Conservation (phyloP, 2,329 filamentous ascomycete species). For the Cephalotrichum gorgonifer region DNA sequence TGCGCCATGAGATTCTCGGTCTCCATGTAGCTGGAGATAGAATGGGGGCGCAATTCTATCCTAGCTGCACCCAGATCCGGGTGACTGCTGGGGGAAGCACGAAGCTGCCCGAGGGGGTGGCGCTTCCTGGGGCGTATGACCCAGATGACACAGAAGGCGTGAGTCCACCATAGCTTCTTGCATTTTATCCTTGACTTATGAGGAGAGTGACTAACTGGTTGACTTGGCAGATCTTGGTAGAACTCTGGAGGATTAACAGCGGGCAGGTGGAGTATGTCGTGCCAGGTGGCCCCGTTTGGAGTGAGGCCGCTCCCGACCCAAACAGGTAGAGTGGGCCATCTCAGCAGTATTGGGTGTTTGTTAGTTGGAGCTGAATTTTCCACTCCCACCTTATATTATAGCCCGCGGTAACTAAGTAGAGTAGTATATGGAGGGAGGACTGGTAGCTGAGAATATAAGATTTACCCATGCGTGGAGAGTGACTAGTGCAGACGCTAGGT, state of each 20-base stretch:
- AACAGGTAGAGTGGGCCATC: no score
- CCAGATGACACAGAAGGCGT: background rate
- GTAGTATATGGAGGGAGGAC: no score
- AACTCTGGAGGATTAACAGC: background rate
- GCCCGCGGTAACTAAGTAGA: no score
- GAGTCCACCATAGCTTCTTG: no score
- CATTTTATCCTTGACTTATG: no score
- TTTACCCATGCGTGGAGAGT: no score
- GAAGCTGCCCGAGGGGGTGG: background rate
- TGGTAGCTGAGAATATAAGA: no score
- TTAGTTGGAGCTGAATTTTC: no score
- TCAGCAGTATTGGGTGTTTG: no score
- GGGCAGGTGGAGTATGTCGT: background rate
- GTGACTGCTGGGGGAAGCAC: background rate
- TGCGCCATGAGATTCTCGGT: slow-evolving; percentile 45
- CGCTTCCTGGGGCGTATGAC: slow-evolving; percentile 1
- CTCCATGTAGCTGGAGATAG: slow-evolving; percentile 29
- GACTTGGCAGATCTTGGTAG: background rate
- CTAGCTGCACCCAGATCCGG: slow-evolving; percentile 4
- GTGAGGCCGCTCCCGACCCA: background rate
- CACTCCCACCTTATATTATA: no score
- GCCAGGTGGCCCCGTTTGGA: slow-evolving; percentile 1
- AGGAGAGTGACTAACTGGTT: no score
- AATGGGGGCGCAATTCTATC: slow-evolving; percentile 3
- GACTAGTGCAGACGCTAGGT: no score